Percentiles rank a stretch among this genome's conserved stretches.
phyloP scores from a whole-genome alignment of 2,329 filamentous ascomycete genomes.

The Lachnellula cervina region DNA sequence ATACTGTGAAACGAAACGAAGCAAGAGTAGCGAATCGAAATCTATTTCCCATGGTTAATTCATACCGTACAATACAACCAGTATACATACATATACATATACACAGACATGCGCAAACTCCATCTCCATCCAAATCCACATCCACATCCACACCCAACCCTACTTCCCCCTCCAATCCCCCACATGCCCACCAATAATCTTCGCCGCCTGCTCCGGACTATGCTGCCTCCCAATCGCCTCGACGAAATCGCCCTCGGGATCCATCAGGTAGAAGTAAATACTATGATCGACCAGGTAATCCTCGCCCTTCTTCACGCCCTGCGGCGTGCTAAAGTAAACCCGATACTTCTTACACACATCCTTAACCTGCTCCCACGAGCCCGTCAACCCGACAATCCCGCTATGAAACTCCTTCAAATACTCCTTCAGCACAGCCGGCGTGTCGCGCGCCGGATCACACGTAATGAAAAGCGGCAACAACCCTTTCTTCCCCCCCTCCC shows the following conservation, averaged over 20 bases:
- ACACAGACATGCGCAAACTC: too few species aligned
- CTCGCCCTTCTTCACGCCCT: constrained; percentile 82
- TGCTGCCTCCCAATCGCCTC: constrained; percentile 95
- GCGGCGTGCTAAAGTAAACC: constrained; percentile 94
- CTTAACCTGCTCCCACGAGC: constrained; percentile 91
- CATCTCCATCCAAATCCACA: neutral
- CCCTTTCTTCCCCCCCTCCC: neutral
- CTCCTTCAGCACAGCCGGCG: constrained; percentile 73
- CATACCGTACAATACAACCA: too few species aligned
- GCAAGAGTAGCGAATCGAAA: too few species aligned
- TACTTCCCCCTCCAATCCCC: constrained; percentile 58
- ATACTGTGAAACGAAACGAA: too few species aligned
- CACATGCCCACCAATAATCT: constrained; percentile 81
- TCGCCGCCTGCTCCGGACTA: constrained; percentile 78
- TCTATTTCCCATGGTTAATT: too few species aligned
- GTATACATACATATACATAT: too few species aligned
- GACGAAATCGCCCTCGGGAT: constrained; percentile 96
- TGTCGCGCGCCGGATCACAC: constrained; percentile 90
- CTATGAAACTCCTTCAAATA: constrained; percentile 92
- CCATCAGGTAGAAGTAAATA: constrained; percentile 99
- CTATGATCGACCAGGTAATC: constrained; percentile 98
- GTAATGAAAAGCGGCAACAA: constrained; percentile 70
- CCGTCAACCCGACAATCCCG: constrained; percentile 80
- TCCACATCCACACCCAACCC: neutral
- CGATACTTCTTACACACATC: constrained; percentile 91